Evolutionary conservation across 108 stramenopile species (phyloP).

Genomic region (Cyclostephanos tholiformis): DNA sequence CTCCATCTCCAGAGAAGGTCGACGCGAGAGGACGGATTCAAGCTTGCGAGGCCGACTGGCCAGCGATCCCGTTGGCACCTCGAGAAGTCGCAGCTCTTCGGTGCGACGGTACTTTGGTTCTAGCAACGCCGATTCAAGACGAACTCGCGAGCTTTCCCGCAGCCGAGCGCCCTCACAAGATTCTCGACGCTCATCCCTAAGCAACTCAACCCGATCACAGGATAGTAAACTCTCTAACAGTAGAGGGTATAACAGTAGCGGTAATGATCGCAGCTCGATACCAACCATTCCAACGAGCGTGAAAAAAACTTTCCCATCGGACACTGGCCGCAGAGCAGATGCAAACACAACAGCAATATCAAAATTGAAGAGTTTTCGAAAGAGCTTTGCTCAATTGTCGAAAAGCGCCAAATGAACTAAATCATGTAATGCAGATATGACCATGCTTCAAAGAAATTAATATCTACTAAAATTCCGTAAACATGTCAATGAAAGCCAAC

Average conservation of each 20-base stretch:
- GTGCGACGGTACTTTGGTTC: constrained; percentile 5
- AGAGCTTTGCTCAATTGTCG: not conserved
- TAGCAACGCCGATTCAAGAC: not conserved
- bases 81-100: constrained; percentile 29
- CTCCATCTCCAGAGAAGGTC: not conserved
- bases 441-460: no score
- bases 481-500: no score
- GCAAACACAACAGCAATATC: not conserved
- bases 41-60: not conserved
- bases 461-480: no score
- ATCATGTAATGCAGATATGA: not conserved
- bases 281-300: not conserved
- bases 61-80: not conserved
- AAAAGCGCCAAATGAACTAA: not conserved
- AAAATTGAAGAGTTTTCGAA: constrained; percentile 13
- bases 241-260: not conserved
- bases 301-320: not conserved
- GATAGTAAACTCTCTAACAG: not conserved
- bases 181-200: not conserved
- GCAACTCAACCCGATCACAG: not conserved
- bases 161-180: not conserved
- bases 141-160: not conserved
- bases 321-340: not conserved
- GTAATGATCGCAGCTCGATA: not conserved
- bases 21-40: constrained; percentile 10